Conservation (phyloP, 2,329 filamentous ascomycete species). For the Aureobasidium melanogenum region DNA sequence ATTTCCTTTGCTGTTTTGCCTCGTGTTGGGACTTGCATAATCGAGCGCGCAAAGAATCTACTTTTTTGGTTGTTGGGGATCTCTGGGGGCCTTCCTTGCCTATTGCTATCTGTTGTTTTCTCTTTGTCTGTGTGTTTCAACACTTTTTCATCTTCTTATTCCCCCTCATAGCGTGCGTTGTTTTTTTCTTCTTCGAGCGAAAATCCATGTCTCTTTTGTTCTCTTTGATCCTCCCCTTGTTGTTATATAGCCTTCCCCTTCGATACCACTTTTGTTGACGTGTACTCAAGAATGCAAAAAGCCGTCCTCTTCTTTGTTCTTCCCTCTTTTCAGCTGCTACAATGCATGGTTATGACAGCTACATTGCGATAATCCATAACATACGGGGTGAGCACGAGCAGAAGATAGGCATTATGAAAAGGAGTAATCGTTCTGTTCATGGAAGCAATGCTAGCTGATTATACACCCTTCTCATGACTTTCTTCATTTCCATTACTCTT, state of each 20-base stretch:
- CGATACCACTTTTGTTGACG: conserved; percentile 2
- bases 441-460: neutral
- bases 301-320: neutral
- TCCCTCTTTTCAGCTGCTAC: too few species aligned
- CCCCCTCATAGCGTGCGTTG: neutral
- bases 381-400: too few species aligned
- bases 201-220: neutral
- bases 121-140: neutral
- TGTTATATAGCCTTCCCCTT: neutral
- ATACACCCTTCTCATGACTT: neutral
- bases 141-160: neutral
- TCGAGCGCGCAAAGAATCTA: neutral
- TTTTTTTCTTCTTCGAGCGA: neutral
- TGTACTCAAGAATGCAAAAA: neutral
- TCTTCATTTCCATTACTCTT: neutral
- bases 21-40: neutral
- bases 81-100: neutral
- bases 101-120: neutral
- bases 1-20: too few species aligned
- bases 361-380: too few species aligned
- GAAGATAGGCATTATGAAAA: neutral
- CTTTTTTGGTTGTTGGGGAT: neutral
- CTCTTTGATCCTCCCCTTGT: neutral
- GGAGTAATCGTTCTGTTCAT: neutral
- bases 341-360: too few species aligned